Evolutionary conservation across 192 early-diverging fungal genomes (phyloP).

Genomic region (Chytriomyces confervae): DNA sequence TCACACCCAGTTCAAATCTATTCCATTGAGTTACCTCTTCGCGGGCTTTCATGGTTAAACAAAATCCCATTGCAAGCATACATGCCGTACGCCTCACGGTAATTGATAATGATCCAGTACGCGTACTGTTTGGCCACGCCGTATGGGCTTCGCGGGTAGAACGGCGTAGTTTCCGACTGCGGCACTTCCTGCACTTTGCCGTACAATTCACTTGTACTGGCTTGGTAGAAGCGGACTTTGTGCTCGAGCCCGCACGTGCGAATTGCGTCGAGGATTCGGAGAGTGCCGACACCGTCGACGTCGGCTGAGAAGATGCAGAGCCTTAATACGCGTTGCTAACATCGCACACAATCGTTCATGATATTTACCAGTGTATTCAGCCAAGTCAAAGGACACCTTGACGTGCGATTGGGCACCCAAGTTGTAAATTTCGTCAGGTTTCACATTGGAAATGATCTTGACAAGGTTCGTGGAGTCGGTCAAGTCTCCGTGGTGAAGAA

Average conservation of each 20-base stretch:
- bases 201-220: slow-evolving; percentile 77
- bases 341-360: background rate
- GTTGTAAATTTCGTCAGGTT: slow-evolving; percentile 80
- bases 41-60: slow-evolving; percentile 80
- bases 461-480: slow-evolving; percentile 80
- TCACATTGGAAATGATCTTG: slow-evolving; percentile 73
- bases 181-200: slow-evolving; percentile 79
- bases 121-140: slow-evolving; percentile 82
- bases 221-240: slow-evolving; percentile 63
- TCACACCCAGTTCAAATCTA: background rate
- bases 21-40: slow-evolving; percentile 55
- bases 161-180: slow-evolving; percentile 81
- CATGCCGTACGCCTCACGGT: slow-evolving; percentile 81
- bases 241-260: slow-evolving; percentile 73
- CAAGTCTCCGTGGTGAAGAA: slow-evolving; percentile 80
- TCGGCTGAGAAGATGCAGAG: slow-evolving; percentile 46
- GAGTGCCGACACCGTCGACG: slow-evolving; percentile 79
- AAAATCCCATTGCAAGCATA: slow-evolving; percentile 80
- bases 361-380: slow-evolving; percentile 69
- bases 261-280: slow-evolving; percentile 78
- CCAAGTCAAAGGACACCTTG: slow-evolving; percentile 69
- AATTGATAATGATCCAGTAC: slow-evolving; percentile 82
- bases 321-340: background rate
- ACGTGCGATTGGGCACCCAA: slow-evolving; percentile 74
- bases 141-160: slow-evolving; percentile 82